Base-by-base conservation (phyloP, 768 basidiomycete species). In the Lepiota brunneoincarnata region DNA sequence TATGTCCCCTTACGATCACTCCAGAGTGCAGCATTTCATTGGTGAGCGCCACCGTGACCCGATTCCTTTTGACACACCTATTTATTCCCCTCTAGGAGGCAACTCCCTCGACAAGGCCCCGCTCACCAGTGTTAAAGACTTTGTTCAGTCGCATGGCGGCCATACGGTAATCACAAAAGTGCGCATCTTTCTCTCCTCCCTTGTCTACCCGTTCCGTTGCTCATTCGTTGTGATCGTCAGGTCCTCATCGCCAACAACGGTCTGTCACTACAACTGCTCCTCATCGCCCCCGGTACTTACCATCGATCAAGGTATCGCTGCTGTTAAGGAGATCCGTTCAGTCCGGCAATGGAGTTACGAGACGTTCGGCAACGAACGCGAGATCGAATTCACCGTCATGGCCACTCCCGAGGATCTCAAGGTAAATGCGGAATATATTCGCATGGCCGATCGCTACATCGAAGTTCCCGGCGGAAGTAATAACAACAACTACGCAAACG, bases 311-410 rank as follows among this genome's bases (percentile, higher is more conserved):
- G 91, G 92, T 80, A 99, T 98, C 65, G 96, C 96, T 48, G 97
- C 95, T 51, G 97, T 99, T 45, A 99, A 99, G 73, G 97, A 98
- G 75, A 99, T 99, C 64, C 87, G 97, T 45, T 98, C 97, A 43
- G 89, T 99, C 61, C 85, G 97, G 54, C 96, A 98, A 84, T 99
- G 97, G 97, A 94, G 92, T 65, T 99, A 98, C 75, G 97, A 98
- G 75, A 94, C 95, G 0, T 99, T 99, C 72, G 97, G 97, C 56
- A 86, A 85, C 51, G 97, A 99, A 67, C 88, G 93, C 61, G 91
- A 90, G 51, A 81, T 99, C 73, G 95, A 99, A 69, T 98, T 99
- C 78, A 96, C 94, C 36, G 97, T 98, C 56, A 98, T 99, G 97
- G 94, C 97, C 47, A 99, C 97, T 11, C 97, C 97, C 20, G 97